These are phyloP conservation scores for Ogataea populi-albae DNA, from an alignment of 805 yeast species.

Conservation along the genomic window DNA sequence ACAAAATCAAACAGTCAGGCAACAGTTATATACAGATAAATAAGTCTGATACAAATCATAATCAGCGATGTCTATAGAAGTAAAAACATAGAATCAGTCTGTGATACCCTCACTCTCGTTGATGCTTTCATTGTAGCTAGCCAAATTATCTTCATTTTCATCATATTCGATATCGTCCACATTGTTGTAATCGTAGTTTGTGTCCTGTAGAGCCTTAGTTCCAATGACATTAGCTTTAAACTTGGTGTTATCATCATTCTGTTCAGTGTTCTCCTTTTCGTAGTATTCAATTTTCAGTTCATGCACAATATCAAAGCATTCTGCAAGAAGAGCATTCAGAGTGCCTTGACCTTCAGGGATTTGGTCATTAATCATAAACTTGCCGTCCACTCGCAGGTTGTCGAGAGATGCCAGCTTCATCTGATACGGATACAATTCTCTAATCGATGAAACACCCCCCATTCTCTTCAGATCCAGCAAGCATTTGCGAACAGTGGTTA, in stretches of 20 bases:
- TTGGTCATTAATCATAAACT: conserved; percentile 80
- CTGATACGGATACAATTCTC: conserved; percentile 95
- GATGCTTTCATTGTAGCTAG: conserved; percentile 31
- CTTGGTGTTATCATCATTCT: conserved; percentile 28
- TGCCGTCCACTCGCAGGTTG: conserved; percentile 84
- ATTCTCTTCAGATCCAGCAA: conserved; percentile 83
- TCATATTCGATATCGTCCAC: conserved; percentile 29
- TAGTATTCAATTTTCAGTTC: conserved; percentile 86
- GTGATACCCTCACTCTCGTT: conserved; percentile 30
- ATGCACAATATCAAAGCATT: conserved; percentile 90
- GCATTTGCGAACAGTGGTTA: conserved; percentile 88
- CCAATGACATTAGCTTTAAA: conserved; percentile 36
- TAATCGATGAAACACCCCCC: conserved; percentile 83
- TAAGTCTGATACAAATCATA: too few relatives aligned
- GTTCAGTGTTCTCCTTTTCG: conserved; percentile 45
- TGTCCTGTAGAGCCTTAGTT: conserved; percentile 35
- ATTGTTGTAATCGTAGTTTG: conserved; percentile 34
- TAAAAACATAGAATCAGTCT: conserved; percentile 20
- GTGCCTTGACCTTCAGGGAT: conserved; percentile 99
- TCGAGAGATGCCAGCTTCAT: conserved; percentile 90
- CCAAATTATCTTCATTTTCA: conserved; percentile 29
- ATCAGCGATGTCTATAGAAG: too few relatives aligned
- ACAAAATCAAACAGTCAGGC: too few relatives aligned
- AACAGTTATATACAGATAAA: too few relatives aligned
- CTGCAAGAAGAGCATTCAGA: conserved; percentile 84